Percentiles rank a stretch among this genome's conserved stretches.
Evolutionary conservation across 176 grass and related monocot genomes (phyloP).

Genomic region (Carex parvula): DNA sequence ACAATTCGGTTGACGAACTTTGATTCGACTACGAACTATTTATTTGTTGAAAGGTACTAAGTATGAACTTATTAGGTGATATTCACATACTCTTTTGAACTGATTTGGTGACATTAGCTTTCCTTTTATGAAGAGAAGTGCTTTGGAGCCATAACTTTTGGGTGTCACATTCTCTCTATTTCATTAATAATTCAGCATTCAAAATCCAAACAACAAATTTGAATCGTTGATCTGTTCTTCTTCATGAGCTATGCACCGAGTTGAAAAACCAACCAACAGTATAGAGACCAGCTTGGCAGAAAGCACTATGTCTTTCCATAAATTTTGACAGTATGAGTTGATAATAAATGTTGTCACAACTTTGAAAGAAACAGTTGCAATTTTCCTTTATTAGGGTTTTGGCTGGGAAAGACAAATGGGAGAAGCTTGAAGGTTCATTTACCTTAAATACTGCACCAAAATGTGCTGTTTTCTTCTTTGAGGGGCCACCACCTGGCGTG

Average conservation of each 20-base stretch:
- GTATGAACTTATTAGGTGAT: not conserved
- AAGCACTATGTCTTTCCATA: not conserved
- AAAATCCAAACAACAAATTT: not conserved
- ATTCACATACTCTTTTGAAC: not conserved
- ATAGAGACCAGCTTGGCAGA: not conserved
- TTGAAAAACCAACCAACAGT: not conserved
- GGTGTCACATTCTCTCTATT: not conserved
- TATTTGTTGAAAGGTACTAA: conserved; percentile 55
- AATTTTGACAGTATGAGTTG: not conserved
- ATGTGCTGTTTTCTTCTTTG: conserved; percentile 59
- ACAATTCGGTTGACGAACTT: conserved; percentile 60
- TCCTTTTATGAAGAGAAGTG: not conserved
- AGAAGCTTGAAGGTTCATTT: conserved; percentile 85
- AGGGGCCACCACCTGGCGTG: conserved; percentile 67
- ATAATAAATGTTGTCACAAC: not conserved
- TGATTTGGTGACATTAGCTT: not conserved
- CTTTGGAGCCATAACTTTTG: not conserved
- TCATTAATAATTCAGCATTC: not conserved
- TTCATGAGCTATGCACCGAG: not conserved
- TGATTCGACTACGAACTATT: conserved; percentile 54
- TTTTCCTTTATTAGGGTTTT: conserved; percentile 25
- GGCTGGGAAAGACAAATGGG: conserved; percentile 41
- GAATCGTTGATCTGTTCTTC: not conserved
- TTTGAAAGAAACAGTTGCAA: not conserved
- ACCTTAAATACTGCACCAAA: conserved; percentile 43